Evolutionary conservation across 129 eudicot species (phyloP).

Genomic region (Escallonia rubra): DNA sequence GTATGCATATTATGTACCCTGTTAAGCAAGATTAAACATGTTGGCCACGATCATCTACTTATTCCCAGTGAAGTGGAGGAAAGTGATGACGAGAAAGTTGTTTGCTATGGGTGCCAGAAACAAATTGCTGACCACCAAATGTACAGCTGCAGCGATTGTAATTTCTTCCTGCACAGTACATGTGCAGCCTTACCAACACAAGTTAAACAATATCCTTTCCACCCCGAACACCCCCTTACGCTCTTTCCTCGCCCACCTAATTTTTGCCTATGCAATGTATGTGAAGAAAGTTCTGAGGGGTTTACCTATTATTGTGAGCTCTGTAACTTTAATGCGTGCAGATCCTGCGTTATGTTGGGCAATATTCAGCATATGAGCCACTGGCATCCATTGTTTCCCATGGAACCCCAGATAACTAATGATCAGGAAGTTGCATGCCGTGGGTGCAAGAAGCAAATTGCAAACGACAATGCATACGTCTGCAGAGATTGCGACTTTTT

Average conservation of each 20-base stretch:
- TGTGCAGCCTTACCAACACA: neutral
- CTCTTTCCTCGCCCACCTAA: neutral
- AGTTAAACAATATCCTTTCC: neutral
- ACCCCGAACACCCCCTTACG: neutral
- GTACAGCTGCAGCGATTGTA: neutral
- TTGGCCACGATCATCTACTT: neutral
- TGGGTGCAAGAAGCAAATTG: neutral
- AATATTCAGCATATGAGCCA: neutral
- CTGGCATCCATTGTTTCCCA: neutral
- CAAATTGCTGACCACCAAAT: neutral
- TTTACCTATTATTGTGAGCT: no score
- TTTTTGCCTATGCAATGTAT: neutral
- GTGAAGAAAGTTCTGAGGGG: neutral
- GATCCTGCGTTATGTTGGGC: no score
- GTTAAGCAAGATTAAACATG: no score
- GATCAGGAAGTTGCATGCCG: no score
- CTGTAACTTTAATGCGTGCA: no score
- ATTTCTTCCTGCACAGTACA: neutral
- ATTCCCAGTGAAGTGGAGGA: neutral
- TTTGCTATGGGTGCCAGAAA: neutral
- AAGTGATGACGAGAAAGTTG: neutral
- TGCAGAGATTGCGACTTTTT: neutral
- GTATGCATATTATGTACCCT: no score
- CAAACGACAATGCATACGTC: neutral
- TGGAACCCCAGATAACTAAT: neutral